phyloP scores from a whole-genome alignment of 495 filamentous ascomycete species.

The Beverwykella pulmonaria region DNA sequence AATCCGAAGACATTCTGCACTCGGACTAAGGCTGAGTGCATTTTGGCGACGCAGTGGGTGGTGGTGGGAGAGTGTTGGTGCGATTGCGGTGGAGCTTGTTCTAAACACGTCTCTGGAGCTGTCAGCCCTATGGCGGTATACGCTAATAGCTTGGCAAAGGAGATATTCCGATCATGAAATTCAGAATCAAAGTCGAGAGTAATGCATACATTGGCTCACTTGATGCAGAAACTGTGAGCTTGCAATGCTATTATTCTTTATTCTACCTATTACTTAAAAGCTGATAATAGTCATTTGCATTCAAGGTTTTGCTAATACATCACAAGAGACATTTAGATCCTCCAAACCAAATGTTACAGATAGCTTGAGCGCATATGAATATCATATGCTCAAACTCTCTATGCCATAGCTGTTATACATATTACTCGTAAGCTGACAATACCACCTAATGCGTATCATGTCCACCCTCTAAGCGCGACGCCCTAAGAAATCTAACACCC shows the following conservation, averaged over 20 bases:
- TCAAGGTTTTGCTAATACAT: too few species aligned
- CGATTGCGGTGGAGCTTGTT: conserved; percentile 2
- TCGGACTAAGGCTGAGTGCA: conserved; percentile 86
- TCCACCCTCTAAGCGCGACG: background rate
- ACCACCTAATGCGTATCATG: background rate
- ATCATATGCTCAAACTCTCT: background rate
- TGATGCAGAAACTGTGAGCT: too few species aligned
- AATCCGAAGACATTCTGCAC: conserved; percentile 93
- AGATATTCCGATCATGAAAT: background rate
- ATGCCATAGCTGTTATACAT: background rate
- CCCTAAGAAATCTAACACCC: background rate
- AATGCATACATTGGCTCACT: too few species aligned
- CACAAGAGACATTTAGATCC: too few species aligned
- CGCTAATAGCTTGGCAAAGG: background rate
- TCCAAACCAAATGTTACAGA: background rate
- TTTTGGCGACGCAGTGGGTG: conserved; percentile 49
- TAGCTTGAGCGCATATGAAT: background rate
- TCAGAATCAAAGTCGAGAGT: too few species aligned
- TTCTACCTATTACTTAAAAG: too few species aligned
- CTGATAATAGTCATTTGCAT: too few species aligned
- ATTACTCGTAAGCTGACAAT: background rate
- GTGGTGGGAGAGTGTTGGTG: background rate
- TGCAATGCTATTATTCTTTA: too few species aligned
- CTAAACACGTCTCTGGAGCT: conserved; percentile 32
- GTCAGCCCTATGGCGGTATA: conserved; percentile 9